phyloP scores from a whole-genome alignment of 2,329 filamentous ascomycete species.

The Daldinia eschscholtzii region DNA sequence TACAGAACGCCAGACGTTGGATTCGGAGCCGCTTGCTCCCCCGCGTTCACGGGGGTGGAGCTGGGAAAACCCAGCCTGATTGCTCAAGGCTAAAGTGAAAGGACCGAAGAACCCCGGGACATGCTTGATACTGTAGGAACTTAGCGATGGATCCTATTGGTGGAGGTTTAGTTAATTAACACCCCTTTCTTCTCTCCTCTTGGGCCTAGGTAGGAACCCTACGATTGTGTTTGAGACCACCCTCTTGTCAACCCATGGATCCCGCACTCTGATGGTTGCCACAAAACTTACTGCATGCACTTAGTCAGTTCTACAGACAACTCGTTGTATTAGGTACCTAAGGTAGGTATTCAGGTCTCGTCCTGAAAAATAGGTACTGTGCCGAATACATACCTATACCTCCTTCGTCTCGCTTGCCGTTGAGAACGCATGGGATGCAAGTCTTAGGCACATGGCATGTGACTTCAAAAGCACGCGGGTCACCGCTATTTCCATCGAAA shows the following conservation, averaged over 20 bases:
- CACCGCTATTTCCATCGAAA: constrained; percentile 39
- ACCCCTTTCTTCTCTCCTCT: not conserved
- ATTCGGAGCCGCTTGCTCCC: constrained; percentile 20
- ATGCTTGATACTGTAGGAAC: not conserved
- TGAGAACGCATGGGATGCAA: constrained; percentile 21
- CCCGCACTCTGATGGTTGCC: not conserved
- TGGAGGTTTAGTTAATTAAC: not conserved
- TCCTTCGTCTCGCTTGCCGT: constrained; percentile 7
- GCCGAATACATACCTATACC: constrained; percentile 8
- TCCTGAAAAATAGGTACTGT: not conserved
- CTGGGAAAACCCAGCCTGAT: constrained; percentile 4
- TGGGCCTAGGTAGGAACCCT: not conserved
- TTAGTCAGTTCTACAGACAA: not conserved
- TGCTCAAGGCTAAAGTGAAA: not conserved
- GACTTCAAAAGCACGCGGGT: constrained; percentile 42
- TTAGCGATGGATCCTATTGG: not conserved
- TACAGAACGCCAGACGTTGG: constrained; percentile 19
- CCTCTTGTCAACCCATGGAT: not conserved
- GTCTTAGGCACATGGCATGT: constrained; percentile 39
- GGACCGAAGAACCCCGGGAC: constrained; percentile 3
- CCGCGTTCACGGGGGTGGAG: constrained; percentile 26
- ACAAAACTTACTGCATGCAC: not conserved
- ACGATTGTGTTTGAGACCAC: not conserved
- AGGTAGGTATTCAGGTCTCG: not conserved
- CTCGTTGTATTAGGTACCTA: not conserved